These are phyloP conservation scores for Kregervanrija pseudodelftensis DNA, from an alignment of 805 yeast genomes.

Conservation along the genomic window DNA sequence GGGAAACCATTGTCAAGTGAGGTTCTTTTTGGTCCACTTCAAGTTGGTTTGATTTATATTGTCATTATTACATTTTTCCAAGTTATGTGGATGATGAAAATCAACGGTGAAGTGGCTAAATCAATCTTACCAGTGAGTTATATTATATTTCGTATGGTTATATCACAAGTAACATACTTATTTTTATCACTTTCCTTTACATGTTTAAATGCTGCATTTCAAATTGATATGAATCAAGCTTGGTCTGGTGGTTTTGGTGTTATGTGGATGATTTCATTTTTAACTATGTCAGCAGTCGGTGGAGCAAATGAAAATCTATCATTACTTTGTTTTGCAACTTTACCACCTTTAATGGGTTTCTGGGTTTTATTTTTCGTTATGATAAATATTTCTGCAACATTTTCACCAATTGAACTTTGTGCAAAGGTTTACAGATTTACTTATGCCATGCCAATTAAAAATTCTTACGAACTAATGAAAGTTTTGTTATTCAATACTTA, in stretches of 20 bases:
- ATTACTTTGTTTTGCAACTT: slow-evolving; percentile 39
- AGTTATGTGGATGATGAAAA: slow-evolving; percentile 48
- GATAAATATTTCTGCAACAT: slow-evolving; percentile 60
- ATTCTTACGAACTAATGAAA: slow-evolving; percentile 54
- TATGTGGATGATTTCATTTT: slow-evolving; percentile 60
- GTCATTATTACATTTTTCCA: slow-evolving; percentile 70
- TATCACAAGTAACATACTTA: slow-evolving; percentile 48
- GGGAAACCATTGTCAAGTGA: slow-evolving; percentile 41
- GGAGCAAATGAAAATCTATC: slow-evolving; percentile 64
- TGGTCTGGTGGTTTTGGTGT: slow-evolving; percentile 66
- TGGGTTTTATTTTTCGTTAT: slow-evolving; percentile 71
- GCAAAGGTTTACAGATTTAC: slow-evolving; percentile 57
- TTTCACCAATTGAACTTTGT: slow-evolving; percentile 53
- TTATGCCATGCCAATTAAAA: slow-evolving; percentile 63
- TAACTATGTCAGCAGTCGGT: slow-evolving; percentile 73
- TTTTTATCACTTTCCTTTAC: slow-evolving; percentile 52
- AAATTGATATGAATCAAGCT: slow-evolving; percentile 47
- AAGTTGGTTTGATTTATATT: slow-evolving; percentile 68
- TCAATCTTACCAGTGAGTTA: slow-evolving; percentile 36
- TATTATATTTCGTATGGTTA: slow-evolving; percentile 43
- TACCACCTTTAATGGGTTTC: slow-evolving; percentile 62
- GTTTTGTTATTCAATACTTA: slow-evolving; percentile 51
- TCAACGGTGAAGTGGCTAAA: slow-evolving; percentile 44
- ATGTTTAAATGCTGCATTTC: slow-evolving; percentile 60
- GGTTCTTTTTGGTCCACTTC: slow-evolving; percentile 57